These are phyloP conservation scores for Colletotrichum tamarilloi DNA, from an alignment of 2,329 filamentous ascomycete genomes.

Conservation along the genomic window DNA sequence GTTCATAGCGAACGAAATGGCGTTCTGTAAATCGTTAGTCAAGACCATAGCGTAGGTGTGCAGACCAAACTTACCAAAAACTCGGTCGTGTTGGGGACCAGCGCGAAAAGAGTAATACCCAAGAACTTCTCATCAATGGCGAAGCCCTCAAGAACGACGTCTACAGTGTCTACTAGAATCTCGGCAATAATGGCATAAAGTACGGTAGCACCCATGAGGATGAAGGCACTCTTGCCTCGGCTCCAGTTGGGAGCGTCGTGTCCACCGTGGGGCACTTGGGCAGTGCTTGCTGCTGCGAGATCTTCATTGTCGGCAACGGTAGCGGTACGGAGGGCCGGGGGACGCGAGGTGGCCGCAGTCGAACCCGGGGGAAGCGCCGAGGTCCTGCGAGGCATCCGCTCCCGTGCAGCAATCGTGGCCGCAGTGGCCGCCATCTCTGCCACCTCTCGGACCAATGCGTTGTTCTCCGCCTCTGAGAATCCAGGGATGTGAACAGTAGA, in stretches of 20 bases:
- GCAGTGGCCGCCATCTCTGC: constrained; percentile 95
- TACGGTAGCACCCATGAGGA: constrained; percentile 88
- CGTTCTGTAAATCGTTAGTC: constrained; percentile 71
- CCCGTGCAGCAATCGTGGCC: constrained; percentile 85
- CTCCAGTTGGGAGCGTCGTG: constrained; percentile 99
- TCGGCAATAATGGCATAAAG: constrained; percentile 98
- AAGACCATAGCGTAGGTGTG: not conserved
- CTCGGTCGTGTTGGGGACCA: constrained; percentile 98
- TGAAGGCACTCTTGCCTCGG: constrained; percentile 87
- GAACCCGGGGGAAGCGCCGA: constrained; percentile 45
- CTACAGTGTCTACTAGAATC: constrained; percentile 95
- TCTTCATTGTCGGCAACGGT: constrained; percentile 61
- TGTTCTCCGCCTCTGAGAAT: constrained; percentile 85
- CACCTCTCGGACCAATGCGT: constrained; percentile 83
- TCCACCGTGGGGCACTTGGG: constrained; percentile 69
- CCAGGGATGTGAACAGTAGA: constrained; percentile 70
- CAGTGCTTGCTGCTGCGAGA: constrained; percentile 42
- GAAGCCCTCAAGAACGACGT: constrained; percentile 91
- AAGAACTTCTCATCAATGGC: constrained; percentile 97
- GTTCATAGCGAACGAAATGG: constrained; percentile 99
- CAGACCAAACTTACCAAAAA: constrained; percentile 79
- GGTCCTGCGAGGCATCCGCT: constrained; percentile 60
- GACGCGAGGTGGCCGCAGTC: constrained; percentile 53
- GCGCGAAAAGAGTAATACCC: constrained; percentile 93
- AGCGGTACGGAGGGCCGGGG: constrained; percentile 50